phyloP scores from a whole-genome alignment of 2,329 filamentous ascomycete genomes.

The Tolypocladium amazonense region DNA sequence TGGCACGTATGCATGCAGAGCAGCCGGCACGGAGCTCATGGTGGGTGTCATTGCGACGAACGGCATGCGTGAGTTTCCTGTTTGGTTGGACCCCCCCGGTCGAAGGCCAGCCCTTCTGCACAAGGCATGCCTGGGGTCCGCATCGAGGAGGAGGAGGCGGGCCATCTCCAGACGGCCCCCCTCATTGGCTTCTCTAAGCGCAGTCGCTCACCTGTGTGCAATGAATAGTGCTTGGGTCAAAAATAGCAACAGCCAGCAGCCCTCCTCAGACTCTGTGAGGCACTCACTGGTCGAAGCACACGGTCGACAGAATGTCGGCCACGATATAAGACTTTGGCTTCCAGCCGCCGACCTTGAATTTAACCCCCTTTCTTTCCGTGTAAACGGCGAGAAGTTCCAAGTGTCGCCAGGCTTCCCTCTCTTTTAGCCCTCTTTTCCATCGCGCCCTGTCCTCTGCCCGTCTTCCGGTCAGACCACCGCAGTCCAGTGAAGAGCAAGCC shows the following conservation, averaged over 20 bases:
- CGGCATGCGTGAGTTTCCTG: conserved; percentile 6
- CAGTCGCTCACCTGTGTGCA: conserved; percentile 20
- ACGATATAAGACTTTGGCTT: conserved; percentile 49
- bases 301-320: conserved; percentile 33
- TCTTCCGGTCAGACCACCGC: conserved; percentile 12
- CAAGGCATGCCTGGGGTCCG: background rate
- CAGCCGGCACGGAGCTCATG: background rate
- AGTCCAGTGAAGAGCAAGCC: conserved; percentile 41
- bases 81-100: background rate
- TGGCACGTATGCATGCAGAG: background rate
- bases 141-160: conserved; percentile 2
- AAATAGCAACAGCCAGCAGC: conserved; percentile 23
- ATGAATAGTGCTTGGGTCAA: conserved; percentile 21
- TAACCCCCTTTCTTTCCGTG: conserved; percentile 28
- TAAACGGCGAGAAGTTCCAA: conserved; percentile 36
- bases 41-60: conserved; percentile 4
- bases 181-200: conserved; percentile 39
- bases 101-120: background rate
- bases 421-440: conserved; percentile 25
- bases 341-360: conserved; percentile 29
- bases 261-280: background rate
- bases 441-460: conserved; percentile 18
- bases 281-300: conserved; percentile 8
- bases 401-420: conserved; percentile 36
- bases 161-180: conserved; percentile 14